Evolutionary conservation across 768 basidiomycete species (phyloP).

Genomic region (Arthromyces matolae): DNA sequence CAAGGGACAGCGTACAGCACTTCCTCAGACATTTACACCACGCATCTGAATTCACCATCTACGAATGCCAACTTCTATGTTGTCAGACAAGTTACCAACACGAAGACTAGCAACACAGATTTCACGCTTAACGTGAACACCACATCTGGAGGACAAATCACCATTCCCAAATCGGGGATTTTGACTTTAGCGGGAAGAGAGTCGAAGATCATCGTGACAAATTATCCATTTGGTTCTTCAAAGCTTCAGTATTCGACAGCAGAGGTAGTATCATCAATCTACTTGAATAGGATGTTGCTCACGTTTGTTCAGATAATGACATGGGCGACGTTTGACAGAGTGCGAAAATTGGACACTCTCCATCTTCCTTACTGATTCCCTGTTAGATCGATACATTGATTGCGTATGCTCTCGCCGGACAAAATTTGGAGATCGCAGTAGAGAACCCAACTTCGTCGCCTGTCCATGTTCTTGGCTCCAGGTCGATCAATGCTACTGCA

Average conservation of each 20-base stretch:
- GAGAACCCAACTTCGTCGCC: conserved; percentile 8
- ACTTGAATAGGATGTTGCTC: neutral
- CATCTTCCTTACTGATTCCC: neutral
- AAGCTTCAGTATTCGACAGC: conserved; percentile 61
- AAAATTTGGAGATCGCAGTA: conserved; percentile 28
- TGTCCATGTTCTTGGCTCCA: conserved; percentile 18
- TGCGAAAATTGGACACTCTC: neutral
- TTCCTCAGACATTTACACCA: conserved; percentile 44
- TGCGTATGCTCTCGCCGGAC: conserved; percentile 35
- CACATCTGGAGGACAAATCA: conserved; percentile 42
- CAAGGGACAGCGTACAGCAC: conserved; percentile 30
- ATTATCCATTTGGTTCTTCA: conserved; percentile 57
- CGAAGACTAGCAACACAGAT: conserved; percentile 46
- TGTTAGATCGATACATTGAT: conserved; percentile 30
- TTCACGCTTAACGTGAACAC: conserved; percentile 41
- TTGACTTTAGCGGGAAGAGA: conserved; percentile 62
- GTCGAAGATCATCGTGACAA: conserved; percentile 59
- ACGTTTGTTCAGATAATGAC: conserved; percentile 28
- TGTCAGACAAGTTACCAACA: conserved; percentile 44
- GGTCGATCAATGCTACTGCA: conserved; percentile 17
- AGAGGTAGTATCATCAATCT: conserved; percentile 30
- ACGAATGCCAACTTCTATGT: conserved; percentile 55
- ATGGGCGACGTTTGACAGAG: conserved; percentile 36
- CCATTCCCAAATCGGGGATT: conserved; percentile 32
- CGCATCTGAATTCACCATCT: conserved; percentile 52